phyloP scores from a whole-genome alignment of 1,139 yeast species.

The Cylindricascospora bacillispora region DNA sequence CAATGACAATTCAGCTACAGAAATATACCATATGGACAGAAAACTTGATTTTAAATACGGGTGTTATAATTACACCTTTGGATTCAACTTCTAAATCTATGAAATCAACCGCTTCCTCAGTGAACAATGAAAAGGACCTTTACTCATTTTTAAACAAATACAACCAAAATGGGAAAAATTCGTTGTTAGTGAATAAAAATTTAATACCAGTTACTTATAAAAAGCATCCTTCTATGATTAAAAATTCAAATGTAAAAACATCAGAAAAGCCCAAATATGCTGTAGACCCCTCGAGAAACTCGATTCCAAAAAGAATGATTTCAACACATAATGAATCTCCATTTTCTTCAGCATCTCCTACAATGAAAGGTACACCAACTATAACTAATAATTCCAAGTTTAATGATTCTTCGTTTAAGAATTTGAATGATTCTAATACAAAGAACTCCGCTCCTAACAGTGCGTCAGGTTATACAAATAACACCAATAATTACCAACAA shows the following conservation, averaged over 20 bases:
- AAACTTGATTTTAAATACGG: conserved; percentile 69
- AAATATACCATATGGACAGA: conserved; percentile 84
- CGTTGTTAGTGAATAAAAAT: conserved; percentile 22
- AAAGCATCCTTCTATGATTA: conserved; percentile 57
- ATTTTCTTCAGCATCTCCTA: conserved; percentile 9
- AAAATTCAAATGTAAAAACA: conserved; percentile 8
- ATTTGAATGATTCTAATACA: neutral
- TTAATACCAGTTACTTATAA: conserved; percentile 62
- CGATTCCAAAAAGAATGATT: conserved; percentile 22
- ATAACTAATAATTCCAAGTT: neutral
- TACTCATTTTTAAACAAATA: conserved; percentile 50
- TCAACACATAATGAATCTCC: conserved; percentile 25
- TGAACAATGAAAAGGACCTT: conserved; percentile 74
- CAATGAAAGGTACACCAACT: conserved; percentile 3
- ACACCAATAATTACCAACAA: neutral
- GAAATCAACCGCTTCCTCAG: conserved; percentile 60
- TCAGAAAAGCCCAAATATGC: conserved; percentile 14
- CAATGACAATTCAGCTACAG: conserved; percentile 75
- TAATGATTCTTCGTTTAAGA: conserved; percentile 1
- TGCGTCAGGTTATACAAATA: neutral
- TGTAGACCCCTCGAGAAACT: conserved; percentile 22
- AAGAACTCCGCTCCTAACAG: neutral
- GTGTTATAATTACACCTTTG: conserved; percentile 70
- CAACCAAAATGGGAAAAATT: conserved; percentile 30
- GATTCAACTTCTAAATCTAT: conserved; percentile 38